Base-by-base conservation (phyloP, 1,139 yeast genomes). In the Hyphopichia burtonii region DNA sequence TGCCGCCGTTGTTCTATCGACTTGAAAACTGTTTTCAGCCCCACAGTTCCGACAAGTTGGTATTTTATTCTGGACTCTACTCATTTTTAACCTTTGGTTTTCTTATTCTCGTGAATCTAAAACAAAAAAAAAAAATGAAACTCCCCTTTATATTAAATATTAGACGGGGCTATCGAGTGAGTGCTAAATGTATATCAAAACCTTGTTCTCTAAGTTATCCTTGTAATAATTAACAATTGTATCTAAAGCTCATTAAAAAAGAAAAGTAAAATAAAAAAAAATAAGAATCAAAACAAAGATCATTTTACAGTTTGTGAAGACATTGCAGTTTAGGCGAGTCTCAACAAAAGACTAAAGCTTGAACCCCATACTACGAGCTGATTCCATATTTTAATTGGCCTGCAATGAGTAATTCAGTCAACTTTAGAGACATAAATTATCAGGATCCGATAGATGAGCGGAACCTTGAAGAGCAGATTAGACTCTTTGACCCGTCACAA, bases 1-100 rank as follows among this genome's bases (percentile, higher is more conserved):
- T 4, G 89, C 81, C 1, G 89, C 84, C 4, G 84, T 77, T 40
- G 67, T 66, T 37, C 67, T 68, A 46, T 78, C 83, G 8, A 34
- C 25, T 10, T 27, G 28, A 12, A 38, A 28, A n/a, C 32, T 46
- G 30, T 42, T 34, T 20, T 23, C 14, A 32, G 30, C 39, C 15
- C 40, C 38, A 39, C 46, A 43, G 19, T 32, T 38, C 16, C 36
- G 37, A 37, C 46, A 43, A 3, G n/a, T 15, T 15, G 25, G 23
- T 3, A 18, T 14, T 14, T 32, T 20, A n/a, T 18, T 36, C 15
- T 28, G 16, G 19, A 36, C 33, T 36, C 38, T 32, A 38, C 40
- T 38, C 40, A 38, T 38, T 18, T 16, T 31, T 14, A 27, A 11
- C n/a, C n/a, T n/a, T n/a, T 11, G 12, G 12, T 27, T 11, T 27